phyloP scores from a whole-genome alignment of 306 rosid species.

The Lupinus albus region DNA sequence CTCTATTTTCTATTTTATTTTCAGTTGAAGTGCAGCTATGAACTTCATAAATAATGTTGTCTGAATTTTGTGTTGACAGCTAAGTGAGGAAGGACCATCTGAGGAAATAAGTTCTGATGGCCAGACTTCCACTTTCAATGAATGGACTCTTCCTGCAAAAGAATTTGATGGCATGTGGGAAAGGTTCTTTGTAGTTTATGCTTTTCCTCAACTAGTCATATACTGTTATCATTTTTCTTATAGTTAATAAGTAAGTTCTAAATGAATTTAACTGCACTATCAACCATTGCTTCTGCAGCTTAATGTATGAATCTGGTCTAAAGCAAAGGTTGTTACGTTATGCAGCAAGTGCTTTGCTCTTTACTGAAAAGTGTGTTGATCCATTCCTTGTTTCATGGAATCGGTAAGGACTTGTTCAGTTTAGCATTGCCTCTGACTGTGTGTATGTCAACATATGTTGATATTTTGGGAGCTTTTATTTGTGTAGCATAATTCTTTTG shows the following conservation, averaged over 20 bases:
- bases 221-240: constrained; percentile 14
- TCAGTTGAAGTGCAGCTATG: constrained; percentile 6
- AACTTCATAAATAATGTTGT: constrained; percentile 31
- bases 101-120: constrained; percentile 89
- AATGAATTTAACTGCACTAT: constrained; percentile 26
- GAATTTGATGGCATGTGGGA: constrained; percentile 99
- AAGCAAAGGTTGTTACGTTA: constrained; percentile 81
- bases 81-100: constrained; percentile 90
- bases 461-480: constrained; percentile 23
- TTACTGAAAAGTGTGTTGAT: constrained; percentile 89
- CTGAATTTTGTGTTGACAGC: constrained; percentile 60
- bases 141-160: constrained; percentile 96
- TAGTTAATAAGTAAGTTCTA: constrained; percentile 9
- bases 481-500: constrained; percentile 75
- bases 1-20: neutral
- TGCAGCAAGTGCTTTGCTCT: constrained; percentile 93
- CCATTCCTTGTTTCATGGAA: constrained; percentile 97
- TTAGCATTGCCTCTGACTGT: constrained; percentile 2
- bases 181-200: constrained; percentile 60
- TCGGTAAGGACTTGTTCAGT: constrained; percentile 58
- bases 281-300: constrained; percentile 57
- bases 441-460: constrained; percentile 10
- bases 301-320: constrained; percentile 91
- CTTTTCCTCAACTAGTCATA: constrained; percentile 24
- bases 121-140: constrained; percentile 82